These are phyloP conservation scores for Sporothrix globosa DNA, from an alignment of 2,329 filamentous ascomycete species.

Conservation along the genomic window DNA sequence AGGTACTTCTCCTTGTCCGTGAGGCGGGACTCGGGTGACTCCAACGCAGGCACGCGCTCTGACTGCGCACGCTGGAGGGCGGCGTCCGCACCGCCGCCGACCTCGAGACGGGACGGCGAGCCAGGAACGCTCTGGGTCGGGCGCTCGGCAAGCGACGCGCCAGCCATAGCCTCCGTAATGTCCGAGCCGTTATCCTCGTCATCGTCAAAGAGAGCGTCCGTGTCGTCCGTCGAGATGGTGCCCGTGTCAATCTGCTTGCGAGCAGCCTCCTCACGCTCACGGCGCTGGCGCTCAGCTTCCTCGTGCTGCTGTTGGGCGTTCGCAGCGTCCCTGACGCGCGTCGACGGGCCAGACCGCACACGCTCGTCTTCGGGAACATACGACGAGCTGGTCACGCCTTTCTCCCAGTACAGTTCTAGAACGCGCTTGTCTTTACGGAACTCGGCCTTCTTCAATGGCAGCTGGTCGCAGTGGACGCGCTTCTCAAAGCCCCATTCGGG, in stretches of 20 bases:
- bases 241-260: constrained; percentile 93
- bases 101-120: constrained; percentile 78
- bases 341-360: constrained; percentile 73
- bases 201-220: constrained; percentile 94
- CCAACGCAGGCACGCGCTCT: constrained; percentile 79
- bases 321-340: constrained; percentile 73
- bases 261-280: constrained; percentile 83
- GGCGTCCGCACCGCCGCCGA: constrained; percentile 60
- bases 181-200: constrained; percentile 83
- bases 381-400: constrained; percentile 93
- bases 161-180: constrained; percentile 86
- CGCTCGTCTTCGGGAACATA: constrained; percentile 97
- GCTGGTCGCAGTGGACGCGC: constrained; percentile 96
- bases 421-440: constrained; percentile 95
- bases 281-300: constrained; percentile 69
- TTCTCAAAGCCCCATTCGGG: constrained; percentile 99
- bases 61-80: constrained; percentile 83
- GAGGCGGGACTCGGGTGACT: constrained; percentile 76
- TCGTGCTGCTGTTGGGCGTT: constrained; percentile 81
- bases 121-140: constrained; percentile 94
- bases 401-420: constrained; percentile 98
- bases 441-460: constrained; percentile 98
- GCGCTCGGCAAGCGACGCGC: constrained; percentile 84
- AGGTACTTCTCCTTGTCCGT: constrained; percentile 97
- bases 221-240: constrained; percentile 89